Evolutionary conservation across 768 basidiomycete genomes (phyloP).

Genomic region (Psilocybe tampanensis): DNA sequence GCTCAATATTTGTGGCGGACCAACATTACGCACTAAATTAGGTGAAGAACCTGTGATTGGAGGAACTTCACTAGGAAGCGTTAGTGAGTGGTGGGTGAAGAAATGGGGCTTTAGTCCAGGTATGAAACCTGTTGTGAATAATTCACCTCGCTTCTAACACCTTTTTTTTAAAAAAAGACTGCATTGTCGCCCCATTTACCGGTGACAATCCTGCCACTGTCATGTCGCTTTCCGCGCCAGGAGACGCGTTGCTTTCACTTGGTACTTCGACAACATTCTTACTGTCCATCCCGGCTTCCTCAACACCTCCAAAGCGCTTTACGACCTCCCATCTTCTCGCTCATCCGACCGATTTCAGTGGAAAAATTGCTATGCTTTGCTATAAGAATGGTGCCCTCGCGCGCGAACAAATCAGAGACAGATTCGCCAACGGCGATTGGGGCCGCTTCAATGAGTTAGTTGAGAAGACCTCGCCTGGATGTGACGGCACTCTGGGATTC

Average conservation of each 20-base stretch:
- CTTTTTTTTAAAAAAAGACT: slow-evolving; percentile 50
- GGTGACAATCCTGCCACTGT: slow-evolving; percentile 91
- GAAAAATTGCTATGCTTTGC: slow-evolving; percentile 88
- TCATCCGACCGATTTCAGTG: slow-evolving; percentile 61
- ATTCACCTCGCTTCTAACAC: neutral
- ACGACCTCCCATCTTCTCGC: slow-evolving; percentile 77
- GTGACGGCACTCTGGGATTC: slow-evolving; percentile 64
- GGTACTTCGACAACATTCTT: slow-evolving; percentile 90
- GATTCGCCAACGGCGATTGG: slow-evolving; percentile 66
- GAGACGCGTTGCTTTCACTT: slow-evolving; percentile 83
- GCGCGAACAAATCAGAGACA: slow-evolving; percentile 74
- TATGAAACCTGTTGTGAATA: slow-evolving; percentile 23
- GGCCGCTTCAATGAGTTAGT: slow-evolving; percentile 68
- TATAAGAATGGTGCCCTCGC: slow-evolving; percentile 89
- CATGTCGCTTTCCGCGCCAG: slow-evolving; percentile 69
- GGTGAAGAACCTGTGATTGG: slow-evolving; percentile 79
- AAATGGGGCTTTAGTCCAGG: slow-evolving; percentile 76
- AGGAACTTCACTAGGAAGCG: slow-evolving; percentile 64
- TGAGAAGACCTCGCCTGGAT: slow-evolving; percentile 54
- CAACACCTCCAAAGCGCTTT: slow-evolving; percentile 65
- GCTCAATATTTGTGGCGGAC: slow-evolving; percentile 68
- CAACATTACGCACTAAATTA: slow-evolving; percentile 66
- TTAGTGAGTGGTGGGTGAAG: slow-evolving; percentile 71
- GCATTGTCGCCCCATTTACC: slow-evolving; percentile 81
- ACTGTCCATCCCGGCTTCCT: slow-evolving; percentile 70